Evolutionary conservation across 352 stramenopile species (phyloP).

Genomic region (Globisporangium carolinianum): DNA sequence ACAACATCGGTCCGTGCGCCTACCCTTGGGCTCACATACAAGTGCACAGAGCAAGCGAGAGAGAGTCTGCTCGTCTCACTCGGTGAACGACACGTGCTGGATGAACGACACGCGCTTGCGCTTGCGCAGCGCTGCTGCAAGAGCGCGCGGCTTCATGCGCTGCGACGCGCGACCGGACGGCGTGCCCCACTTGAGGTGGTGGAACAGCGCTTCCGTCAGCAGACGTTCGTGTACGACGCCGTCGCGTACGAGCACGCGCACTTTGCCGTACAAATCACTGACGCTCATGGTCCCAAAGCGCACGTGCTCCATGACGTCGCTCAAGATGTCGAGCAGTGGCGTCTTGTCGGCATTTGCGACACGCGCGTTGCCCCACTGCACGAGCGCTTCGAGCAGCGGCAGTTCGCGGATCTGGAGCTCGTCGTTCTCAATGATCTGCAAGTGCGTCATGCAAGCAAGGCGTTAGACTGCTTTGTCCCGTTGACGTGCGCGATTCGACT

Average conservation of each 20-base stretch:
- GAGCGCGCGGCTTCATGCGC: slow-evolving; percentile 55
- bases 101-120: slow-evolving; percentile 86
- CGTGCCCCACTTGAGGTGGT: slow-evolving; percentile 81
- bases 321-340: slow-evolving; percentile 45
- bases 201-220: slow-evolving; percentile 79
- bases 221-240: slow-evolving; percentile 60
- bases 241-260: slow-evolving; percentile 61
- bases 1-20: not conserved
- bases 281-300: slow-evolving; percentile 86
- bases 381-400: slow-evolving; percentile 67
- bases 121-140: slow-evolving; percentile 61
- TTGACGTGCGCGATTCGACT: too few species aligned
- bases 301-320: slow-evolving; percentile 77
- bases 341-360: slow-evolving; percentile 34
- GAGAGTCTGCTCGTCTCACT: slow-evolving; percentile 9
- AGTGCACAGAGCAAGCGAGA: too few species aligned
- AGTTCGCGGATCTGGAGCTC: slow-evolving; percentile 83
- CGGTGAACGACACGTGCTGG: slow-evolving; percentile 80
- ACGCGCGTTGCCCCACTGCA: slow-evolving; percentile 75
- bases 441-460: too few species aligned
- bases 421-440: slow-evolving; percentile 62
- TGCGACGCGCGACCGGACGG: slow-evolving; percentile 50
- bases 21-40: not conserved
- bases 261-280: slow-evolving; percentile 80
- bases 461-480: too few species aligned